Evolutionary conservation across 805 yeast genomes (phyloP).

Genomic region (Torulaspora maleeae): DNA sequence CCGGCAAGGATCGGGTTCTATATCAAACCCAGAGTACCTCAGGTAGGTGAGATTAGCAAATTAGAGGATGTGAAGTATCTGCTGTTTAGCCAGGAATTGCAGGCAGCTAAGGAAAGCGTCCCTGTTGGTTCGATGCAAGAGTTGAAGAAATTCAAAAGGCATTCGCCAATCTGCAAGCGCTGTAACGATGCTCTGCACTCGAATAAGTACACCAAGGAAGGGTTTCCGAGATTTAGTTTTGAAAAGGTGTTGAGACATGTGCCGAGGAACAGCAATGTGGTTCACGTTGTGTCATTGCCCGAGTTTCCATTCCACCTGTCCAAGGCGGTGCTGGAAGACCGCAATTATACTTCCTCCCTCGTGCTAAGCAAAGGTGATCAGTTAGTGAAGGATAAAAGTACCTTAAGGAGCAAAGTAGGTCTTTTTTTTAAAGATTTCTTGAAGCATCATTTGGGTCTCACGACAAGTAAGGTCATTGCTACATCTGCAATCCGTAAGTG

Average conservation of each 20-base stretch:
- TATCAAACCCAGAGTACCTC: constrained; percentile 23
- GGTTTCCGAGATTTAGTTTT: constrained; percentile 29
- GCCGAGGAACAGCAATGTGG: constrained; percentile 45
- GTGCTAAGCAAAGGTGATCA: constrained; percentile 35
- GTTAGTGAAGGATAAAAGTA: constrained; percentile 20
- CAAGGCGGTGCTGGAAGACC: constrained; percentile 15
- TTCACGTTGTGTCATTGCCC: constrained; percentile 58
- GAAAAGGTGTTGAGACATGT: constrained; percentile 32
- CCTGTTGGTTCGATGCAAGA: constrained; percentile 9
- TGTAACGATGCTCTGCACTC: constrained; percentile 51
- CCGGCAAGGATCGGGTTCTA: constrained; percentile 44
- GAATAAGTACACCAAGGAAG: constrained; percentile 39
- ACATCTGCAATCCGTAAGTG: constrained; percentile 28
- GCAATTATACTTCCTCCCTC: constrained; percentile 14
- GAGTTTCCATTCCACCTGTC: constrained; percentile 69
- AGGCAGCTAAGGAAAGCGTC: constrained; percentile 19
- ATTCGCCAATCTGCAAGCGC: constrained; percentile 44
- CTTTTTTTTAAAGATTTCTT: constrained; percentile 35
- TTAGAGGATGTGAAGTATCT: constrained; percentile 29
- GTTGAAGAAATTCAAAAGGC: constrained; percentile 11
- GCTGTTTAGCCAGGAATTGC: constrained; percentile 31
- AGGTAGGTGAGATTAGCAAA: constrained; percentile 5
- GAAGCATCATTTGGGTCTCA: constrained; percentile 27
- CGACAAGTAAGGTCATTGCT: constrained; percentile 26
- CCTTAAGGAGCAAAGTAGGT: constrained; percentile 23